Percentiles rank a stretch among this genome's conserved stretches.
These are phyloP conservation scores for Penicillium sp. DNA, from an alignment of 2,329 filamentous ascomycete species.

Conservation along the genomic window DNA sequence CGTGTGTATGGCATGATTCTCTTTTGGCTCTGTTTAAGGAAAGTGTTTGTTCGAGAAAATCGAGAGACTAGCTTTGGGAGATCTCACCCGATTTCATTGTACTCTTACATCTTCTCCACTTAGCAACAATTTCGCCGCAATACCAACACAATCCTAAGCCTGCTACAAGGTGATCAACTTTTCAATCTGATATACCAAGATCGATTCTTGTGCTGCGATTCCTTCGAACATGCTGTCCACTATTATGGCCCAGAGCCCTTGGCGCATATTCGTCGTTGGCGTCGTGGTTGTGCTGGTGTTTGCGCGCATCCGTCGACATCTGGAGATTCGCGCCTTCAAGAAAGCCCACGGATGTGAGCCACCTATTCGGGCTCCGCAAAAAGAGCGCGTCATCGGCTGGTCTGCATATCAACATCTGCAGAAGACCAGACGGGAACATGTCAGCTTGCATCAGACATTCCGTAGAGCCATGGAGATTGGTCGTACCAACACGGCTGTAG, in stretches of 20 bases:
- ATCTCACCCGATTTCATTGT: neutral
- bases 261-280: neutral
- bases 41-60: neutral
- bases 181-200: neutral
- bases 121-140: neutral
- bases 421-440: neutral
- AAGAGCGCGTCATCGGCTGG: neutral
- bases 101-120: neutral
- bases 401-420: neutral
- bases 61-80: neutral
- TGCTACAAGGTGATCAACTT: neutral
- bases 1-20: neutral
- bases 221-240: neutral
- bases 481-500: neutral
- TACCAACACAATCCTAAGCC: neutral
- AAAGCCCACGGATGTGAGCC: neutral
- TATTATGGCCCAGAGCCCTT: neutral
- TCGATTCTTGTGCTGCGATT: neutral
- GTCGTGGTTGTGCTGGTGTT: neutral
- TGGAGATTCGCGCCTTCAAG: neutral
- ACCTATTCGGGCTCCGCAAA: neutral
- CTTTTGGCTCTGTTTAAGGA: neutral
- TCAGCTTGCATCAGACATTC: neutral
- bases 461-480: neutral
- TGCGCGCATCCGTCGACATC: neutral